phyloP scores from a whole-genome alignment of 1,284 basidiomycete genomes.

The Flammula alnicola region DNA sequence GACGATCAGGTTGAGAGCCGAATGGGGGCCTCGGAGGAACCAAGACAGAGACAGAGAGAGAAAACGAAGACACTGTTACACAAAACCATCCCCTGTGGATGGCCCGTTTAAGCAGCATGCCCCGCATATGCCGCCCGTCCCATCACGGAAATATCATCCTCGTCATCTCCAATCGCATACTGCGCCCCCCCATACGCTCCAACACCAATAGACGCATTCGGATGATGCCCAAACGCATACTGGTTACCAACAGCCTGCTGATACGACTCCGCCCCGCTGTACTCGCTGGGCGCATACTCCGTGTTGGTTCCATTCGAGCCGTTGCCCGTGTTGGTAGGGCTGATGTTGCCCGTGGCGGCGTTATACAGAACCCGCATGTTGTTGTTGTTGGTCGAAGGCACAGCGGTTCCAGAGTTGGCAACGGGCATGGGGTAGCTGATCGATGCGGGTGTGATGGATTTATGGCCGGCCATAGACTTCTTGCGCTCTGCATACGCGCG shows the following conservation, averaged over 20 bases:
- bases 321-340: conserved; percentile 14
- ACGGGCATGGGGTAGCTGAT: conserved; percentile 28
- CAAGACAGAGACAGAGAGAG: no score
- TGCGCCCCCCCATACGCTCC: conserved; percentile 30
- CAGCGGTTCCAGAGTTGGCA: conserved; percentile 8
- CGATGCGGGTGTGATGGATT: neutral
- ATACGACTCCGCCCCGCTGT: conserved; percentile 2
- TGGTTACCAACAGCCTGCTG: conserved; percentile 4
- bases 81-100: no score
- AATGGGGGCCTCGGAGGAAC: no score
- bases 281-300: neutral
- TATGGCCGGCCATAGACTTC: conserved; percentile 17
- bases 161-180: conserved; percentile 38
- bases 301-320: neutral
- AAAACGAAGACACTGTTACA: no score
- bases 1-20: no score
- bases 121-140: conserved; percentile 4
- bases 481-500: conserved; percentile 72
- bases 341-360: conserved; percentile 19
- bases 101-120: conserved; percentile 1
- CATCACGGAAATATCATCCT: conserved; percentile 26
- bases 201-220: conserved; percentile 26
- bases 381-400: neutral
- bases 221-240: conserved; percentile 25
- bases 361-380: conserved; percentile 22